Evolutionary conservation across 768 basidiomycete species (phyloP), one percentile per base, ranked within the genome.

Genomic region (Auricularia sp.): DNA sequence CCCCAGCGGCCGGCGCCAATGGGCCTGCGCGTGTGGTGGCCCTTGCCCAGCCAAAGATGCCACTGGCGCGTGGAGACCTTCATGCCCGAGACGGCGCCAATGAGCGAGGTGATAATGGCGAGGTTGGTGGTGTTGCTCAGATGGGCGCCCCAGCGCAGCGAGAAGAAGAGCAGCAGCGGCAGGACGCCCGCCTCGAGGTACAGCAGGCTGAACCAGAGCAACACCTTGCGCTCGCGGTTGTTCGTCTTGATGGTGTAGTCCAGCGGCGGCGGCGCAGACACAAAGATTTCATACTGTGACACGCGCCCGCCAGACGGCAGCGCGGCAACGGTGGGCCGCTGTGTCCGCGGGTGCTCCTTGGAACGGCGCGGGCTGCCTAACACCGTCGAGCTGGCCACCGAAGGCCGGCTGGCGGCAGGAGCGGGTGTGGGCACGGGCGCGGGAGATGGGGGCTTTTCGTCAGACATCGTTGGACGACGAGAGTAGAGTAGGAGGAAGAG

Each of bases 61-160:
- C 67, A 74, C 21, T 69, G 68, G 8, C 73, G 62, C 34, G 69
- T 65, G 0, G 71, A 69, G 16, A 74, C 58, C 65, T 73, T 74
- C 68, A 71, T 70, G 14, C 72, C 71, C n/a, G 70, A 70, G 51
- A 72, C 71, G 21, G 73, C 71, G 37, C 73, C 73, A 33, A 73
- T 71, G 56, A 72, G 66, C n/a, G 67, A 67, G 34, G 73, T 74
- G 63, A 74, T 72, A 68, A 74, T 74, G 36, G 73, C 73, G 61
- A 74, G 72, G 64, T 73, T 74, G 44, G 69, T 73, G 5, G 72
- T 72, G 16, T 64, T 69, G 62, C 62, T 67, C 54, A 74, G 70
- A 56, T 73, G 73, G 0, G 73, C 72, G 54, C 73, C 73, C 72
- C 72, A 73, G 21, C 65, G 64, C 6, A 74, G 69, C 1, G 71